Conservation (phyloP, 2,329 filamentous ascomycete genomes). For the Neonectria ditissima region DNA sequence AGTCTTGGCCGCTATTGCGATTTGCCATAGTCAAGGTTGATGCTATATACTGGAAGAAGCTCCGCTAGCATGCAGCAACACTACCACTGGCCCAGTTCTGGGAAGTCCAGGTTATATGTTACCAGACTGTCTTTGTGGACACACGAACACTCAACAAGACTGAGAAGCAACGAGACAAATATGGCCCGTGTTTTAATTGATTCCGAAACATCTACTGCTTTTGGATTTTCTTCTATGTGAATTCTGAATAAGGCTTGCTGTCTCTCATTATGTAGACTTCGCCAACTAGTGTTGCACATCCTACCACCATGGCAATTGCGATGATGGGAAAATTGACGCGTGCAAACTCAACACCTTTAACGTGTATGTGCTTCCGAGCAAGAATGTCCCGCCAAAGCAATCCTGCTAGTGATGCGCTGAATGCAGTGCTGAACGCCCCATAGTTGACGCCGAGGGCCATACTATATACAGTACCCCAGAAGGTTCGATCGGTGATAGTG, state of each 20-base stretch:
- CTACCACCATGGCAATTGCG: constrained; percentile 74
- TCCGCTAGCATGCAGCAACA: too few relatives aligned
- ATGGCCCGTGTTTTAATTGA: too few relatives aligned
- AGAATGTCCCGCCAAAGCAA: constrained; percentile 80
- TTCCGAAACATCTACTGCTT: not conserved
- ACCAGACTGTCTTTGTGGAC: too few relatives aligned
- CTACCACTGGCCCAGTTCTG: too few relatives aligned
- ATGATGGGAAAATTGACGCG: constrained; percentile 78
- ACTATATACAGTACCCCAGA: constrained; percentile 80
- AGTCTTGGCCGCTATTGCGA: constrained; percentile 36
- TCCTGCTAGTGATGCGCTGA: constrained; percentile 78
- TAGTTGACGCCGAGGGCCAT: constrained; percentile 83
- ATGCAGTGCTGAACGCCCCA: constrained; percentile 78
- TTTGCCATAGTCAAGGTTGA: constrained; percentile 41
- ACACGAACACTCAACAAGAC: too few relatives aligned
- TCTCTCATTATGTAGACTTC: constrained; percentile 68
- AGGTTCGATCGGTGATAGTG: constrained; percentile 71
- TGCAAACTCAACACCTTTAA: constrained; percentile 73
- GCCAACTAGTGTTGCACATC: constrained; percentile 70
- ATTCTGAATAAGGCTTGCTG: constrained; percentile 26
- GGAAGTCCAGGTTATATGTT: too few relatives aligned
- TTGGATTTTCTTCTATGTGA: not conserved
- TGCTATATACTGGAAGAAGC: constrained; percentile 39
- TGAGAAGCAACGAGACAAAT: too few relatives aligned
- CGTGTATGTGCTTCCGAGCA: constrained; percentile 73